phyloP scores from a whole-genome alignment of 306 rosid species.

The Albizia julibrissin region DNA sequence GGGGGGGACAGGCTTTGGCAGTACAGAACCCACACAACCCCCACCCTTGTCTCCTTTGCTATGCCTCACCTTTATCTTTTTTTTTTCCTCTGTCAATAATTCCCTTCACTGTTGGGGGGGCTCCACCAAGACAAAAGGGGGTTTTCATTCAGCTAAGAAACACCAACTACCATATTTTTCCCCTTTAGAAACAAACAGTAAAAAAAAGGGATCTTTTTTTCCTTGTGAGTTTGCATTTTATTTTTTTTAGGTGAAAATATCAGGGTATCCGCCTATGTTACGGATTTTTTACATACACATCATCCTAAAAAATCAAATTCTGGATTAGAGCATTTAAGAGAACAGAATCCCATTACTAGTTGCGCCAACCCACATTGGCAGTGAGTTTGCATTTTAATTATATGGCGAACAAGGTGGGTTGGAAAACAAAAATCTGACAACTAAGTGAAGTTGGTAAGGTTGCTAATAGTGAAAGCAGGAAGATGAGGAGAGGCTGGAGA shows the following conservation, averaged over 20 bases:
- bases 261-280: no score
- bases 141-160: slow-evolving; percentile 38
- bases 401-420: not conserved
- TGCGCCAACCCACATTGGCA: no score
- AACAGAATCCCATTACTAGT: no score
- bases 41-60: slow-evolving; percentile 51
- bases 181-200: not conserved
- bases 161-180: not conserved
- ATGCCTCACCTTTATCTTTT: slow-evolving; percentile 47
- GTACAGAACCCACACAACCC: slow-evolving; percentile 79
- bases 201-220: not conserved
- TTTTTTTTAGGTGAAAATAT: no score
- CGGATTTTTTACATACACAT: no score
- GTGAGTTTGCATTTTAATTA: not conserved
- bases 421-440: slow-evolving; percentile 25
- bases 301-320: no score
- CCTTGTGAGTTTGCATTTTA: not conserved
- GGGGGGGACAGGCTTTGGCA: slow-evolving; percentile 87
- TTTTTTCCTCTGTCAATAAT: slow-evolving; percentile 32
- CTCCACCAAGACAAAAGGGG: slow-evolving; percentile 73
- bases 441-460: not conserved
- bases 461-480: not conserved
- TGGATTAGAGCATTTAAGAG: no score
- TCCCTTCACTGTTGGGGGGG: slow-evolving; percentile 51
- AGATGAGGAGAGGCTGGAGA: not conserved